Conservation (phyloP, 1,284 basidiomycete species). For the Peniophora sp. region DNA sequence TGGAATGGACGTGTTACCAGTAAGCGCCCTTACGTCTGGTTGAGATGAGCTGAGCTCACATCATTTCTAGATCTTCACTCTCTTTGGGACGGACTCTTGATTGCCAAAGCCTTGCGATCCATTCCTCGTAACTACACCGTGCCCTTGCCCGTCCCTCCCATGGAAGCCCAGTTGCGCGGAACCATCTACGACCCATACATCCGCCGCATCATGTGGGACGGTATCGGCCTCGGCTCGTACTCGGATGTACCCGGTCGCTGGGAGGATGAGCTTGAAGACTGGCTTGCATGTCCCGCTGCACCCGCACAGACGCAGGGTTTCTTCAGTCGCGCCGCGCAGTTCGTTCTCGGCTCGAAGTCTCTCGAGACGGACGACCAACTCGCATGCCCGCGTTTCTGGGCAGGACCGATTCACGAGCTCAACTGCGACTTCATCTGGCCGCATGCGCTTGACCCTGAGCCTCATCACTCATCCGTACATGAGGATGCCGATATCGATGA, state of each 20-base stretch:
- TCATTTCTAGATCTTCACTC: slow-evolving; percentile 65
- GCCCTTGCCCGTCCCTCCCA: slow-evolving; percentile 53
- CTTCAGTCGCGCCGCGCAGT: slow-evolving; percentile 8
- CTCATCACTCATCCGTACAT: slow-evolving; percentile 1
- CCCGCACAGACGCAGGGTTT: background rate
- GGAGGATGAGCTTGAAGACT: slow-evolving; percentile 46
- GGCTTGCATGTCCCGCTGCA: slow-evolving; percentile 58
- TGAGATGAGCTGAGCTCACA: background rate
- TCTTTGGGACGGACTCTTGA: slow-evolving; percentile 78
- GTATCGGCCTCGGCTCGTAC: slow-evolving; percentile 37
- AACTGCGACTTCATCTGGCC: slow-evolving; percentile 83
- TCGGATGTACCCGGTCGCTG: slow-evolving; percentile 34
- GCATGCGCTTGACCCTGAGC: slow-evolving; percentile 43
- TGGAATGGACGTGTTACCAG: slow-evolving; percentile 67
- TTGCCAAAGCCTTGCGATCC: slow-evolving; percentile 74
- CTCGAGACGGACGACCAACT: slow-evolving; percentile 46
- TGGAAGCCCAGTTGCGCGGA: slow-evolving; percentile 71
- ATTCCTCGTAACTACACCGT: slow-evolving; percentile 68
- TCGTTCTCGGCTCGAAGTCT: slow-evolving; percentile 9
- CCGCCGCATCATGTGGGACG: slow-evolving; percentile 81
- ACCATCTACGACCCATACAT: slow-evolving; percentile 87
- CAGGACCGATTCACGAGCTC: slow-evolving; percentile 58
- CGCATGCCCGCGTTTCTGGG: slow-evolving; percentile 78
- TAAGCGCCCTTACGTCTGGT: slow-evolving; percentile 24
- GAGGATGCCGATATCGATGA: slow-evolving; percentile 5